Base-by-base conservation (phyloP, 164 flowering plant species). In the Magnolia officinalis region DNA sequence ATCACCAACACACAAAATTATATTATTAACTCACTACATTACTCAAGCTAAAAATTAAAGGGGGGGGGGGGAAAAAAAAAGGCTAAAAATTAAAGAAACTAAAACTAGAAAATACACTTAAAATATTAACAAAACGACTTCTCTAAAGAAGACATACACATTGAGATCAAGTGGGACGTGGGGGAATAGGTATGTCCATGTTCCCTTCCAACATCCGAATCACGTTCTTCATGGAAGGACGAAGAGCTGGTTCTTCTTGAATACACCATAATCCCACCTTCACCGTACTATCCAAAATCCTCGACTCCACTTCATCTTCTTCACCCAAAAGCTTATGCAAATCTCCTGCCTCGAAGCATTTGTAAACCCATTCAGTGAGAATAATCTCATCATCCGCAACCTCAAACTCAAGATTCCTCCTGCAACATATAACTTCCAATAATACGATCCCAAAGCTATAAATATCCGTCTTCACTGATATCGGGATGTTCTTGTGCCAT, bases 381-480 rank as follows among this genome's bases (percentile, higher is more conserved):
- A 83, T 50, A 11, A 71, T 65, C 72, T 83, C 81, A 6, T 79
- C 80, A 14, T 73, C 84, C 0, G 59, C 49, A 65, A 59, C 61
- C 21, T 65, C 59, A 51, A 49, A 8, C 5, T 75, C 73, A 5
- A 80, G 8, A 19, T 29, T 51, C 70, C 21, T 73, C 23, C 84
- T 67, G 21, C 80, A 77, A 72, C 80, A 80, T 19, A 77, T 50
- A 37, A 77, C 77, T 63, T 82, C 84, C 51, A 85, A 8, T 66
- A 83, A 26, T 77, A 85, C 71, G 20, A 81, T 75, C n/a, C 87
- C 87, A 63, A 68, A 85, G 58, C 87, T 83, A 52, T 83, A 83
- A 24, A 85, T 81, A 63, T 85, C 85, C 20, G 68, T 81, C 75
- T 85, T 85, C 1, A 72, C 81, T 7, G 85, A 81, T 14, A 85